Base-by-base conservation (phyloP, 164 flowering plant species). In the Houttuynia cordata region DNA sequence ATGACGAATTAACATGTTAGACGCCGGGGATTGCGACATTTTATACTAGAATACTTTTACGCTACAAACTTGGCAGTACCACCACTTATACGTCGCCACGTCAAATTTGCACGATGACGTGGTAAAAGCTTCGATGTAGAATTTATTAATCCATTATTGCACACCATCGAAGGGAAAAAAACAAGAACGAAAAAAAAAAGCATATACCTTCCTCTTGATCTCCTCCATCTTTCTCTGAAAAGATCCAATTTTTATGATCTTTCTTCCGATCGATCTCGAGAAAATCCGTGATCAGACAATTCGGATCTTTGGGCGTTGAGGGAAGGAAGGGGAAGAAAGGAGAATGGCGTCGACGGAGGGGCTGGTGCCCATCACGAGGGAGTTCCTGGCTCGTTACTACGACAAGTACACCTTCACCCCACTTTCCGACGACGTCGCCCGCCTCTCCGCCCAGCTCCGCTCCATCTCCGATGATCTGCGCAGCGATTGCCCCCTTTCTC, bases 281-380 rank as follows among this genome's bases (percentile, higher is more conserved):
- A n/a, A n/a, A n/a, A n/a, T n/a, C n/a, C n/a, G 49, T 10, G 17
- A 12, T 7, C 0, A 17, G 17, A 12, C 49, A 12, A 12, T 17
- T 14, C 17, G 49, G 4, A 45, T 12, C 49, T 10, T 12, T 45
- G 8, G 17, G 49, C 2, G 14, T 17, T 10, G 49, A 17, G 14
- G 14, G 2, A 13, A 41, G 45, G 45, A 0, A 9, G 45, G n/a
- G n/a, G n/a, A n/a, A n/a, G n/a, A n/a, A n/a, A n/a, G n/a, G n/a
- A 17, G 17, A 17, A 92, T 89, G 93, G 88, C 91, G 51, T 87
- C 94, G 12, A 87, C 85, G 22, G 91, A 84, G 62, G 97, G 97
- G 42, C 67, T 93, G 74, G 86, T 90, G 64, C 98, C 98, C 4
- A 89, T 93, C 30, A 93, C 98, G 14, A 75, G 96, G 76, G 68